phyloP scores from a whole-genome alignment of 192 early-diverging fungal species.

The Entomortierella beljakovae region DNA sequence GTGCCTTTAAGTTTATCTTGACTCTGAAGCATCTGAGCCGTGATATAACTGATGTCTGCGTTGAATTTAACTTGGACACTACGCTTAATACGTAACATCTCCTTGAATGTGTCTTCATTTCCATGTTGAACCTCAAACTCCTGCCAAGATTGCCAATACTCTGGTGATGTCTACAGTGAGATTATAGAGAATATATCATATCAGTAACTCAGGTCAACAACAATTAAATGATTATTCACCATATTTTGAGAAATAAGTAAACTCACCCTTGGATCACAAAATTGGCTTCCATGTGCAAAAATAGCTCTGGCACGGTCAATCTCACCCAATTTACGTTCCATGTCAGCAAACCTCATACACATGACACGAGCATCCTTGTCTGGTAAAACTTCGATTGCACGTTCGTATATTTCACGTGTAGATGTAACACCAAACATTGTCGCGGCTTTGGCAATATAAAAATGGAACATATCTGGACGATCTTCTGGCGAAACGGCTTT shows the following conservation, averaged over 20 bases:
- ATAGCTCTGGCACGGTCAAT: conserved; percentile 94
- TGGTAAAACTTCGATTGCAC: conserved; percentile 88
- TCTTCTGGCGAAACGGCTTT: conserved; percentile 80
- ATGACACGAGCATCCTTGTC: conserved; percentile 84
- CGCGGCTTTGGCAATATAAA: conserved; percentile 91
- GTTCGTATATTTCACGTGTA: conserved; percentile 92
- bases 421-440: conserved; percentile 88
- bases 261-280: conserved; percentile 85
- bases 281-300: conserved; percentile 86
- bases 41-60: conserved; percentile 71
- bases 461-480: conserved; percentile 83
- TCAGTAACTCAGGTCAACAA: no score
- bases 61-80: conserved; percentile 87
- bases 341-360: conserved; percentile 83
- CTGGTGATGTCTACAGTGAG: conserved; percentile 58
- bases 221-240: no score
- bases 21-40: conserved; percentile 45
- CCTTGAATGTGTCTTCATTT: conserved; percentile 98
- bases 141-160: conserved; percentile 93
- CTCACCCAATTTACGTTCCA: conserved; percentile 93
- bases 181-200: conserved; percentile 1
- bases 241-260: neutral
- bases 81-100: conserved; percentile 96
- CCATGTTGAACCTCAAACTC: conserved; percentile 98
- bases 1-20: conserved; percentile 42